These are phyloP conservation scores for Xylaria sp. DNA, from an alignment of 2,329 filamentous ascomycete genomes.

Conservation along the genomic window DNA sequence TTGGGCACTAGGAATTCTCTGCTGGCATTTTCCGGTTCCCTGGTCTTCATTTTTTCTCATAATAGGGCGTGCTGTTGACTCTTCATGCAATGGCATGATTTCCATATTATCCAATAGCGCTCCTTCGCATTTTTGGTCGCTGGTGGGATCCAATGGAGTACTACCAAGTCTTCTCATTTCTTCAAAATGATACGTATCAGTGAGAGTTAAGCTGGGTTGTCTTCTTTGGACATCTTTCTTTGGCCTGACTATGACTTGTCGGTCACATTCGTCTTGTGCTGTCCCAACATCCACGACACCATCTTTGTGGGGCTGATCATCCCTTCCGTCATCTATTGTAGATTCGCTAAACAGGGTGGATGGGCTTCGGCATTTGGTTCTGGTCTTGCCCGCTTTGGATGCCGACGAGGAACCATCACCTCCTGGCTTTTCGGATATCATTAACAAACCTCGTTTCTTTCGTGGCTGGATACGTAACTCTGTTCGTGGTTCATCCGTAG, in stretches of 20 bases:
- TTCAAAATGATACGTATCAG: neutral
- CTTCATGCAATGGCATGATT: neutral
- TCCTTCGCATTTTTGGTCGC: neutral
- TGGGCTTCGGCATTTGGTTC: neutral
- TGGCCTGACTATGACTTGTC: neutral
- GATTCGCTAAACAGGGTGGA: neutral
- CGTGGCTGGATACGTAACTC: slow-evolving; percentile 51
- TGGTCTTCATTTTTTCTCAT: neutral
- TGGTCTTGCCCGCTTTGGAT: slow-evolving; percentile 3
- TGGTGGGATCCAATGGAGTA: neutral
- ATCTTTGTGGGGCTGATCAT: neutral
- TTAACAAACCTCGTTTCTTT: slow-evolving; percentile 51
- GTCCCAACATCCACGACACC: neutral
- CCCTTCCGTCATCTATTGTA: neutral
- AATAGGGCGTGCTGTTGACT: neutral
- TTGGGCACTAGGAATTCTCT: neutral
- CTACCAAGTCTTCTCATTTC: neutral
- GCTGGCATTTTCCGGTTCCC: neutral
- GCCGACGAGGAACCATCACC: slow-evolving; percentile 1
- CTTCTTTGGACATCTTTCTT: neutral
- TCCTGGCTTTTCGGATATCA: slow-evolving; percentile 45
- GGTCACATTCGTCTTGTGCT: neutral
- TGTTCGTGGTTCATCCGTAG: slow-evolving; percentile 41
- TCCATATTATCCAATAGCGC: neutral
- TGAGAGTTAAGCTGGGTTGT: neutral